Evolutionary conservation across 805 yeast genomes (phyloP).

Genomic region (Brettanomyces naardenensis): DNA sequence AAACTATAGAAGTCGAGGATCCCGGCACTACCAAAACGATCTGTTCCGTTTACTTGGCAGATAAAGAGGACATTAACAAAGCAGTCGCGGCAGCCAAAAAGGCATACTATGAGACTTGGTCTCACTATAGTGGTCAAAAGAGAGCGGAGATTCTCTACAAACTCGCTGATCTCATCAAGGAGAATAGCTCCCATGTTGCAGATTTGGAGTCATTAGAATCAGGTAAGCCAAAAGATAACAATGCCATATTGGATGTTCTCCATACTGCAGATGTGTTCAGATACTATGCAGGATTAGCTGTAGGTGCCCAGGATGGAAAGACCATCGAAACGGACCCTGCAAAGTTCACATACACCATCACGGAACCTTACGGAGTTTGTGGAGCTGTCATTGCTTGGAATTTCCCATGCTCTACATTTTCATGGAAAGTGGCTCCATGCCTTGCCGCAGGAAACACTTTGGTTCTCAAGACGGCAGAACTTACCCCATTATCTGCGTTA

Average conservation of each 20-base stretch:
- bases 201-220: constrained; percentile 52
- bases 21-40: constrained; percentile 49
- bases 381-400: constrained; percentile 71
- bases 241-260: constrained; percentile 52
- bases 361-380: constrained; percentile 64
- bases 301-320: constrained; percentile 52
- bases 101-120: constrained; percentile 44
- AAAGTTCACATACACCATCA: constrained; percentile 53
- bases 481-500: constrained; percentile 61
- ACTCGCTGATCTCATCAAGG: constrained; percentile 41
- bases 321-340: constrained; percentile 51
- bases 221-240: constrained; percentile 47
- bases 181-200: constrained; percentile 42
- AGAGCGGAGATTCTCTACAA: constrained; percentile 40
- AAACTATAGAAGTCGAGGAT: constrained; percentile 49
- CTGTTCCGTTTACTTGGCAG: constrained; percentile 43
- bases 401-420: constrained; percentile 60
- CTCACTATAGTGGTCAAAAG: constrained; percentile 34
- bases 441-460: constrained; percentile 60
- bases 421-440: constrained; percentile 66
- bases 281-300: constrained; percentile 72
- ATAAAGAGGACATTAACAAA: constrained; percentile 40
- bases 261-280: constrained; percentile 49
- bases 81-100: constrained; percentile 47
- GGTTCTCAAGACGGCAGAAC: constrained; percentile 57